These are phyloP conservation scores for Sphagnurus paluster DNA, from an alignment of 1,284 basidiomycete species.

Conservation along the genomic window DNA sequence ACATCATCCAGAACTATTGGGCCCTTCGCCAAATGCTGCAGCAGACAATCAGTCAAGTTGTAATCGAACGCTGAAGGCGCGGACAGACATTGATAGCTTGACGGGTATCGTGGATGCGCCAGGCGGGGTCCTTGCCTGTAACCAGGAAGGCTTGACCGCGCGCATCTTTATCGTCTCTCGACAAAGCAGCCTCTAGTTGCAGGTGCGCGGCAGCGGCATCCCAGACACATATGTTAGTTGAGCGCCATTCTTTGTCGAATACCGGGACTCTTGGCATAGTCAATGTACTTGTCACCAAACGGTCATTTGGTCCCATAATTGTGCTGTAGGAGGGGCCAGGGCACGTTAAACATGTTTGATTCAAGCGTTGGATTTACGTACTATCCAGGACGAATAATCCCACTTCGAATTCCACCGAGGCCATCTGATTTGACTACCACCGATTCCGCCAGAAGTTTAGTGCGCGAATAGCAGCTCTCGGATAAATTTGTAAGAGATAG, in stretches of 20 bases:
- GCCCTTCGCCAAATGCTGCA: conserved; percentile 28
- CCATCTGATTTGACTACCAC: conserved; percentile 29
- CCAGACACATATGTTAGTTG: conserved; percentile 34
- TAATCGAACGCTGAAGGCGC: background rate
- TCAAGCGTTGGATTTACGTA: conserved; percentile 18
- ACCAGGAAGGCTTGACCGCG: conserved; percentile 33
- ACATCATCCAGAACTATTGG: conserved; percentile 27
- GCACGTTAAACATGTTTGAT: too few relatives aligned
- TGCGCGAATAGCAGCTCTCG: conserved; percentile 28
- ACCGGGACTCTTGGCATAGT: conserved; percentile 28
- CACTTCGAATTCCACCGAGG: conserved; percentile 25
- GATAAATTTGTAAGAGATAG: conserved; percentile 17
- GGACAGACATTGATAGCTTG: conserved; percentile 29
- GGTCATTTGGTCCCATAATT: conserved; percentile 34
- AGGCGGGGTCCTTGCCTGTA: conserved; percentile 30
- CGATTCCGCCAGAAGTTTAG: conserved; percentile 32
- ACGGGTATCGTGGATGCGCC: conserved; percentile 29
- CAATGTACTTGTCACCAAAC: conserved; percentile 30
- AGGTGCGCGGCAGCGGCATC: conserved; percentile 36
- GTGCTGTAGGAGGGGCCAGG: conserved; percentile 21
- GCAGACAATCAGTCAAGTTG: background rate
- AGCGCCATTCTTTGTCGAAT: conserved; percentile 30
- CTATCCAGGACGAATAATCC: conserved; percentile 33
- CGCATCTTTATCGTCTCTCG: conserved; percentile 23
- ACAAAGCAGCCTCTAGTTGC: conserved; percentile 29